Percentiles rank a stretch among this genome's conserved stretches.
These are phyloP conservation scores for Exserohilum rostratum DNA, from an alignment of 2,329 filamentous ascomycete species.

Conservation along the genomic window DNA sequence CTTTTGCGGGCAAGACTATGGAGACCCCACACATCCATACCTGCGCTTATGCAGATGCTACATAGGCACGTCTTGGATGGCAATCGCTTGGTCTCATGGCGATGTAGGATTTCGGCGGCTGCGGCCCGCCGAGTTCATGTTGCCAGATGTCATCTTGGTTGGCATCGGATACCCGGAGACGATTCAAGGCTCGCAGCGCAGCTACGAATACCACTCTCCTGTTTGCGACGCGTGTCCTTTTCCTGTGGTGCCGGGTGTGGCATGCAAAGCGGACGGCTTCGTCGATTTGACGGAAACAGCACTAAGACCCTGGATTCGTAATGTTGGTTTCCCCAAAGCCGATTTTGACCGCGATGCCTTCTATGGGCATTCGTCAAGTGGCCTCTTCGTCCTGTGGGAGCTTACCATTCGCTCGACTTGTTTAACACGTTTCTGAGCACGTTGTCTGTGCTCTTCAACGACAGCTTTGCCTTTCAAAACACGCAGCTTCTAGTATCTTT, in stretches of 20 bases:
- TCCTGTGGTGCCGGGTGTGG: constrained; percentile 37
- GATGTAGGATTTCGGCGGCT: constrained; percentile 38
- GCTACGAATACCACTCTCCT: constrained; percentile 39
- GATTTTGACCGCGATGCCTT: constrained; percentile 51
- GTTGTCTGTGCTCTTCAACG: constrained; percentile 58
- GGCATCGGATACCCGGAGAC: constrained; percentile 39
- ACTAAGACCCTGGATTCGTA: constrained; percentile 46
- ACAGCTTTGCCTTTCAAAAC: constrained; percentile 47
- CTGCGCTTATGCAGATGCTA: constrained; percentile 2
- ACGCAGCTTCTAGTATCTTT: constrained; percentile 31
- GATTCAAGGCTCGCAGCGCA: constrained; percentile 35
- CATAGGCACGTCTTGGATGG: constrained; percentile 42
- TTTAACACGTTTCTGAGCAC: constrained; percentile 56
- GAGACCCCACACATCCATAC: too few species aligned
- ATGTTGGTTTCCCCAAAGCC: constrained; percentile 39
- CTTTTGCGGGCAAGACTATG: too few species aligned
- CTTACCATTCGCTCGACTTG: constrained; percentile 50
- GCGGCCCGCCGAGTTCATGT: constrained; percentile 38
- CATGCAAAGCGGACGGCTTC: constrained; percentile 55
- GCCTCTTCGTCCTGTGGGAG: constrained; percentile 55
- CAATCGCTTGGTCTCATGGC: constrained; percentile 36
- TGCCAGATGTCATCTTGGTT: constrained; percentile 40
- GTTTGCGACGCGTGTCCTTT: constrained; percentile 38
- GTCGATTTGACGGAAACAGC: constrained; percentile 52
- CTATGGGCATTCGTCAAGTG: constrained; percentile 59